Base-by-base conservation (phyloP, 441 rosid species). In the Adansonia madagascariensis region DNA sequence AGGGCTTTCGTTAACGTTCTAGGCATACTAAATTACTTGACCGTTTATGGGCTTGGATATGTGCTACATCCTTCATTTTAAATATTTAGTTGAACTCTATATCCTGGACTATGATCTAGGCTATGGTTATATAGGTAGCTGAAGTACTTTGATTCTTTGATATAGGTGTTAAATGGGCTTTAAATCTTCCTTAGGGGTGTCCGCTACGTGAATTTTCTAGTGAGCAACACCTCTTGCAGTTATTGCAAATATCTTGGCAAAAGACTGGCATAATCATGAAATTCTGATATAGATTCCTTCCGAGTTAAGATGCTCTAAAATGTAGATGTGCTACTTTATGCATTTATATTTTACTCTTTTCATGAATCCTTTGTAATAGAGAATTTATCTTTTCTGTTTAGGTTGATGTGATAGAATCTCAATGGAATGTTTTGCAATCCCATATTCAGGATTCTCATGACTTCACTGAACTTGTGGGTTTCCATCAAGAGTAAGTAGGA, bases 371-470 rank as follows among this genome's bases (percentile, higher is more conserved):
- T 61, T 2, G 12, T 76, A 22, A 76, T 27, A 14, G 50, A 62
- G 11, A 20, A 63, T 31, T 63, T 53, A 35, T 61, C 57, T 78
- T 71, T 56, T 78, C 41, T 82, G 73, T 76, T 75, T 79, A 94
- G 99, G 98, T 94, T 83, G 98, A 94, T 77, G 99, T 94, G 82
- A 91, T 96, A 83, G 99, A 96, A 89, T 94, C 99, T 82, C 99
- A 96, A 77, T 96, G 99, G 99, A 94, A 96, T 80, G 91, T 94
- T 82, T 80, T 94, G 85, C 97, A 90, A 89, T 86, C 91, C 77
- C 97, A 84, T 67, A 90, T 94, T 81, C 92, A 91, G 77, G 93
- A 89, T 82, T 96, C 98, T 81, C 91, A 82, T 60, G 99, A 96
- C 87, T 96, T 96, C 81, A 92, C 94, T 31, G 97, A 94, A 83